These are phyloP conservation scores for Paraphoma sp. DNA, from an alignment of 2,329 filamentous ascomycete species.

Conservation along the genomic window DNA sequence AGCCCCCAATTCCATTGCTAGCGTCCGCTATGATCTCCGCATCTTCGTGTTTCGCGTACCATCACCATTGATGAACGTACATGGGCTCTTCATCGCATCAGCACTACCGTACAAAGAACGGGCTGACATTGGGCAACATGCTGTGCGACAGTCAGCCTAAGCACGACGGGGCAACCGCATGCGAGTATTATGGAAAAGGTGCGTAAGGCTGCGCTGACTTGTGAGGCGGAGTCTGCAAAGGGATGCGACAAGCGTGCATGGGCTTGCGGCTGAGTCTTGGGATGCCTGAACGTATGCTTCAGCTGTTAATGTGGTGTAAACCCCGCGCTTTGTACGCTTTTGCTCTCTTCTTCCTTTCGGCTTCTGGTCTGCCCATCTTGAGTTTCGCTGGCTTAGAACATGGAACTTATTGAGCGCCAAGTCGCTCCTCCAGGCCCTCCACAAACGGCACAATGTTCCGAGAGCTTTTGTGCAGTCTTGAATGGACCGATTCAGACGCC, in stretches of 20 bases:
- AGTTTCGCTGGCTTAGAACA: not conserved
- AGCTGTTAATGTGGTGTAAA: not conserved
- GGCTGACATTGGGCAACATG: not conserved
- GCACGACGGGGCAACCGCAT: conserved; percentile 7
- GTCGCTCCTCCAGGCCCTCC: not conserved
- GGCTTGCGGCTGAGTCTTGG: conserved; percentile 5
- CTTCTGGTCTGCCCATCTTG: not conserved
- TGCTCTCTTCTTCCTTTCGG: not conserved
- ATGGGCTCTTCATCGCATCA: not conserved
- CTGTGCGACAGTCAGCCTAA: conserved; percentile 15
- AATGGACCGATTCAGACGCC: not conserved
- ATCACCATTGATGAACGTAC: not conserved
- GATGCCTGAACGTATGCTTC: conserved; percentile 1
- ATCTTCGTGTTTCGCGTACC: not conserved
- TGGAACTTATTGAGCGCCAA: not conserved
- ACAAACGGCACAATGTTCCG: not conserved
- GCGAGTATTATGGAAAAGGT: conserved; percentile 6
- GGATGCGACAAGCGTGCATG: conserved; percentile 5
- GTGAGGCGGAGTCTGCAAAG: conserved; percentile 14
- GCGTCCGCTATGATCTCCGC: not conserved
- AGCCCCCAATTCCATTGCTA: not conserved
- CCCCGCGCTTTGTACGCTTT: conserved; percentile 1
- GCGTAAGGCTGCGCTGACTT: conserved; percentile 4
- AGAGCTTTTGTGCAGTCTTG: not conserved
- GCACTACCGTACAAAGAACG: not conserved